Conservation (phyloP, 2,329 filamentous ascomycete species). For the Epicoccum nigrum region DNA sequence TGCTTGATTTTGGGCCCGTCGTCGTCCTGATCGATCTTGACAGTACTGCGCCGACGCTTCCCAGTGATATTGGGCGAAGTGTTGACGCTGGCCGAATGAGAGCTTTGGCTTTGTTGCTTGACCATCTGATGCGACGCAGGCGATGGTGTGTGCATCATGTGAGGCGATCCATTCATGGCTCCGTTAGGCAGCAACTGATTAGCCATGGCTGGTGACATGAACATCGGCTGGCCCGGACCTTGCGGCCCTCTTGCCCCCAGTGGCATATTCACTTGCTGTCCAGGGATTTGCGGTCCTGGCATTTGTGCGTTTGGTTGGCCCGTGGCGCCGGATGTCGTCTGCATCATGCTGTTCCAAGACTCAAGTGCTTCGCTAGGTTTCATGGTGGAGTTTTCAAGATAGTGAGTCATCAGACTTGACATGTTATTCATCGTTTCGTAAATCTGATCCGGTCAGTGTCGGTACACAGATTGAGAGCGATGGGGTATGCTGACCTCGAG, state of each 20-base stretch:
- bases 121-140: constrained; percentile 60
- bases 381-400: constrained; percentile 59
- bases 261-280: constrained; percentile 37
- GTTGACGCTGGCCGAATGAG: constrained; percentile 61
- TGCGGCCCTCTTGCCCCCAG: constrained; percentile 42
- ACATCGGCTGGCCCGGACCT: constrained; percentile 47
- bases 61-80: constrained; percentile 67
- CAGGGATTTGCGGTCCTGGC: constrained; percentile 34
- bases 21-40: constrained; percentile 65
- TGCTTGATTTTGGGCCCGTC: constrained; percentile 53
- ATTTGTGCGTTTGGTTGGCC: constrained; percentile 30
- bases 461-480: constrained; percentile 18
- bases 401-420: constrained; percentile 65
- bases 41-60: constrained; percentile 66
- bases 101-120: constrained; percentile 63
- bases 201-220: constrained; percentile 64
- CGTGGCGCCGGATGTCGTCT: constrained; percentile 28
- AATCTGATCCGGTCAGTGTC: constrained; percentile 53
- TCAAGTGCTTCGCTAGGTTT: constrained; percentile 62
- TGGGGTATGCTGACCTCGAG: constrained; percentile 60
- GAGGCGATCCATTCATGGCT: constrained; percentile 58
- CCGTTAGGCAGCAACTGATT: constrained; percentile 59
- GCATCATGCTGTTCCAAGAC: constrained; percentile 56
- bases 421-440: constrained; percentile 70
- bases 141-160: constrained; percentile 54